Evolutionary conservation across 2,329 filamentous ascomycete genomes (phyloP).

Genomic region (Talaromyces albobiverticillius): DNA sequence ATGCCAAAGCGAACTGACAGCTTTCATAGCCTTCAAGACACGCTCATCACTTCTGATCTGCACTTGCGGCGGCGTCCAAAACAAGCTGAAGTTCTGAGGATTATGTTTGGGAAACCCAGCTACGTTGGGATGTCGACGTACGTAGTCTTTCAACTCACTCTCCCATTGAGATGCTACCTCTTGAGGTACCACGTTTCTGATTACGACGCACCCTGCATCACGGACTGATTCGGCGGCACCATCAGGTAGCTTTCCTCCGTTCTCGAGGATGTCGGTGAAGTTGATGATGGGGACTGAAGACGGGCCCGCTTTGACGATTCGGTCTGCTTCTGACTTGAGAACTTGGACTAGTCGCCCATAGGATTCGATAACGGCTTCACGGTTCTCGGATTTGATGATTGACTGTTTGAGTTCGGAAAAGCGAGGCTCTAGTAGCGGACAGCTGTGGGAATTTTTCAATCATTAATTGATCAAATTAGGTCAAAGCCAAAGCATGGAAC

Average conservation of each 20-base stretch:
- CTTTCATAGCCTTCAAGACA: conserved; percentile 18
- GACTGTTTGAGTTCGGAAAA: background rate
- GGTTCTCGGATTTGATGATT: background rate
- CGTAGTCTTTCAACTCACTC: conserved; percentile 19
- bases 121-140: conserved; percentile 18
- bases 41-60: conserved; percentile 13
- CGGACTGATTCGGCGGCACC: background rate
- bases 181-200: conserved; percentile 22
- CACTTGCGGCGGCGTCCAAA: background rate
- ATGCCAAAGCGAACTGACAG: background rate
- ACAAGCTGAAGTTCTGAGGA: conserved; percentile 9
- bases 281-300: background rate
- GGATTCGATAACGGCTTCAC: background rate
- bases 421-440: background rate
- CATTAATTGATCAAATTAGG: too few relatives aligned
- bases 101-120: conserved; percentile 16
- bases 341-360: background rate
- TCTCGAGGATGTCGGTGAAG: background rate
- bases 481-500: background rate
- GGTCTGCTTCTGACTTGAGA: background rate
- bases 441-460: too few relatives aligned
- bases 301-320: background rate
- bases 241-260: background rate
- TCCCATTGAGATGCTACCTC: conserved; percentile 23
- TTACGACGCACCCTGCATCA: conserved; percentile 8